Evolutionary conservation across 2,329 filamentous ascomycete genomes (phyloP).

Genomic region (Fusarium coffeatum): DNA sequence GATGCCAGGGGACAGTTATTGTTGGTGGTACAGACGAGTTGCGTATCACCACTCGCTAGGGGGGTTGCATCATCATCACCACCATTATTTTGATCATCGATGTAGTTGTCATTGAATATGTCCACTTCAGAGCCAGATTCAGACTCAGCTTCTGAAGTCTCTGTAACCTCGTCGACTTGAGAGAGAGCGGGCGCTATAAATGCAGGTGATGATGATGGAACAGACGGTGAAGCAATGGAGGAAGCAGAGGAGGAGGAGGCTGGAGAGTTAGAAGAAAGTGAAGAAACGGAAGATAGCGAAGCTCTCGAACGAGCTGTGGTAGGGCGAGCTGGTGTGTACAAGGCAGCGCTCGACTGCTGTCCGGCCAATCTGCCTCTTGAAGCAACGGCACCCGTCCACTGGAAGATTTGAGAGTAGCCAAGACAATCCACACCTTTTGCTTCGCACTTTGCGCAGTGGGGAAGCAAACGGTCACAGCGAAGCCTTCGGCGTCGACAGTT

Average conservation of each 20-base stretch:
- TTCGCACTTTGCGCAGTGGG: conserved; percentile 64
- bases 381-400: conserved; percentile 63
- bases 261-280: conserved; percentile 35
- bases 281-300: conserved; percentile 36
- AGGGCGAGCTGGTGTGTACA: conserved; percentile 38
- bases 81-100: background rate
- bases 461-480: conserved; percentile 64
- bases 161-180: conserved; percentile 31
- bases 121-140: conserved; percentile 21
- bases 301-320: conserved; percentile 32
- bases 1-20: conserved; percentile 32
- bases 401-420: conserved; percentile 64
- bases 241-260: conserved; percentile 27
- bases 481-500: conserved; percentile 66
- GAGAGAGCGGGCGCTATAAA: conserved; percentile 28
- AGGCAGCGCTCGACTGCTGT: conserved; percentile 52
- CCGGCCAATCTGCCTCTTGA: conserved; percentile 57
- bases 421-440: conserved; percentile 63
- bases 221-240: conserved; percentile 30
- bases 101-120: conserved; percentile 16
- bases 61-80: conserved; percentile 31
- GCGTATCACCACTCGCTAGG: conserved; percentile 39
- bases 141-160: conserved; percentile 31
- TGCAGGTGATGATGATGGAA: conserved; percentile 30
- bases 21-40: conserved; percentile 46